Conservation (phyloP, 768 basidiomycete species). For the Amanita pallidorosea region DNA sequence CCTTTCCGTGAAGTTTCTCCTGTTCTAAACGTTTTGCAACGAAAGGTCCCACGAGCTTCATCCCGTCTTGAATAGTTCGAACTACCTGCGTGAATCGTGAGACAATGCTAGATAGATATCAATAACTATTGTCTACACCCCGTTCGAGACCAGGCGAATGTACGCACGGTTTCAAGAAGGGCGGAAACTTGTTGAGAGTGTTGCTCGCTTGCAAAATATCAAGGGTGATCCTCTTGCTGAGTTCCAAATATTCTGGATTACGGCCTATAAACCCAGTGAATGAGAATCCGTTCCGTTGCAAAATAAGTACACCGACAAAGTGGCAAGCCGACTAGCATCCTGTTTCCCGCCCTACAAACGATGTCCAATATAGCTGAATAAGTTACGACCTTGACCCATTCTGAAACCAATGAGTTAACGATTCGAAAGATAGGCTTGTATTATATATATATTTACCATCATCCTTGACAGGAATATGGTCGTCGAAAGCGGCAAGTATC, state of each 20-base stretch:
- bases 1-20: constrained; percentile 13
- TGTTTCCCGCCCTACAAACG: constrained; percentile 12
- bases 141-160: background rate
- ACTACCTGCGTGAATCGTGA: constrained; percentile 7
- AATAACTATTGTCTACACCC: background rate
- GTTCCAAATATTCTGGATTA: constrained; percentile 11
- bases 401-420: background rate
- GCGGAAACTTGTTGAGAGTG: constrained; percentile 15
- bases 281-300: background rate
- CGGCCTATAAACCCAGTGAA: constrained; percentile 9
- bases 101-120: constrained; percentile 8
- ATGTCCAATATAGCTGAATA: constrained; percentile 11
- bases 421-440: too few species aligned
- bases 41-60: constrained; percentile 16
- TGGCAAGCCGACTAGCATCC: constrained; percentile 16
- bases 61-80: constrained; percentile 7
- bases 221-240: constrained; percentile 10
- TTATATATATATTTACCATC: background rate
- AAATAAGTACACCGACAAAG: constrained; percentile 11
- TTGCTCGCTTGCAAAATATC: constrained; percentile 10
- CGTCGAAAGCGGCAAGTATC: constrained; percentile 11
- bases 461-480: constrained; percentile 7
- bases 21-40: constrained; percentile 16
- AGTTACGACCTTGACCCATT: constrained; percentile 9
- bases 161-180: constrained; percentile 14